Conservation (phyloP, 1,284 basidiomycete genomes). For the Irpex sp. region DNA sequence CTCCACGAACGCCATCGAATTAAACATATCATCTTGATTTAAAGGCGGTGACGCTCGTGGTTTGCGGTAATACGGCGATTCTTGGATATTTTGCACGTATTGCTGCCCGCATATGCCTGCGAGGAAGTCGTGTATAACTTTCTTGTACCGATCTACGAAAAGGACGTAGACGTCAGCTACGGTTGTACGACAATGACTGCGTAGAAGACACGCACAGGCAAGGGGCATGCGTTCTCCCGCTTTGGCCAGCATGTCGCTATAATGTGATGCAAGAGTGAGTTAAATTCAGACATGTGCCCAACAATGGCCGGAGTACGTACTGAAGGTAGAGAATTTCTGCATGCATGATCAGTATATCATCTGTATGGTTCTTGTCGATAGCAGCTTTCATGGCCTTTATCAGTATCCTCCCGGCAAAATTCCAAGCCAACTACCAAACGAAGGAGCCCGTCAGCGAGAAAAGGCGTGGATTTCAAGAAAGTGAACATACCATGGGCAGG, state of each 20-base stretch:
- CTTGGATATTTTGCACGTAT: conserved; percentile 12
- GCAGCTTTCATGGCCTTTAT: conserved; percentile 60
- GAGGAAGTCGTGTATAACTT: conserved; percentile 51
- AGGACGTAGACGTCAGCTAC: background rate
- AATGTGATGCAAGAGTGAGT: background rate
- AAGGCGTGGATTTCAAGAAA: conserved; percentile 4
- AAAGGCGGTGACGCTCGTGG: background rate
- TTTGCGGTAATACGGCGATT: background rate
- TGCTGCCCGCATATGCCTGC: conserved; percentile 27
- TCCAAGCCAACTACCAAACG: conserved; percentile 58
- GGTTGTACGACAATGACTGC: background rate
- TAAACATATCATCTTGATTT: background rate
- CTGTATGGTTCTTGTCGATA: conserved; percentile 44
- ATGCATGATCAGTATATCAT: conserved; percentile 52
- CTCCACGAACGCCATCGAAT: background rate
- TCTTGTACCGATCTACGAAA: conserved; percentile 48
- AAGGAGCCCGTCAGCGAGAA: conserved; percentile 9
- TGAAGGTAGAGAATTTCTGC: conserved; percentile 64
- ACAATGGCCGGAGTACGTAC: conserved; percentile 35
- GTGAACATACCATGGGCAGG: conserved; percentile 48
- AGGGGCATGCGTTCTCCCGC: conserved; percentile 64
- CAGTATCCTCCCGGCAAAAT: conserved; percentile 58
- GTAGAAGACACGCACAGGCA: conserved; percentile 37
- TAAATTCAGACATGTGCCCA: background rate
- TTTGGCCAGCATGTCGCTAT: conserved; percentile 53